Evolutionary conservation across 2,329 filamentous ascomycete genomes (phyloP), one percentile per base, ranked within the genome.

Genomic region (Hypoxylon sp.): DNA sequence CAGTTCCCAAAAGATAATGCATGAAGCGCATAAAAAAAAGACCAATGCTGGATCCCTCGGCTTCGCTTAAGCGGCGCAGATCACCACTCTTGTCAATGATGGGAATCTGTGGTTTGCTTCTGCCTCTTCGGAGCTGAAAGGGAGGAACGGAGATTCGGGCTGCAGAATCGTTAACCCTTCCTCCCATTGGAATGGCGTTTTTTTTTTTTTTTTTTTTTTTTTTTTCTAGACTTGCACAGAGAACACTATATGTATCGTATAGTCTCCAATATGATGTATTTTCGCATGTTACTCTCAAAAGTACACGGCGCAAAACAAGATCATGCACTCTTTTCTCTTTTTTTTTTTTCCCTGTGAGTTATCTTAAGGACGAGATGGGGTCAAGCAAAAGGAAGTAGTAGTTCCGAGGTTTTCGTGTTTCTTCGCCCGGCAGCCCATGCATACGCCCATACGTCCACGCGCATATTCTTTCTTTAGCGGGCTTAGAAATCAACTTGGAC

Each of bases 11-110:
- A n/a, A n/a, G n/a, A n/a, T n/a, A n/a, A n/a, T n/a, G n/a, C n/a
- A n/a, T n/a, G n/a, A n/a, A n/a, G n/a, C n/a, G n/a, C n/a, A n/a
- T n/a, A n/a, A 26, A 26, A 26, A 26, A 26, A n/a, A 37, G 13
- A 15, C 32, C 32, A 54, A 37, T 62, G 55, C 50, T 62, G 26
- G 39, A 48, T 43, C 51, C 49, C 57, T 59, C 58, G 64, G 57
- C 43, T 56, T 26, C 47, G 32, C 50, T 61, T 39, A 50, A 50
- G 28, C 28, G 30, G 13, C 47, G 53, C 54, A 48, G 34, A 56
- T 41, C 26, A 51, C 44, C 24, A 49, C 43, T 11, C 20, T 22
- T 46, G 43, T 15, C 20, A 46, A 4, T 26, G 20, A n/a, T n/a
- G n/a, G n/a, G 13, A 46, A 24, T 22, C 20, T 15, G 17, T 19